Percentiles rank a stretch among this genome's conserved stretches.
Conservation (phyloP, 352 stramenopile species). For the Elongisporangium anandrum region DNA sequence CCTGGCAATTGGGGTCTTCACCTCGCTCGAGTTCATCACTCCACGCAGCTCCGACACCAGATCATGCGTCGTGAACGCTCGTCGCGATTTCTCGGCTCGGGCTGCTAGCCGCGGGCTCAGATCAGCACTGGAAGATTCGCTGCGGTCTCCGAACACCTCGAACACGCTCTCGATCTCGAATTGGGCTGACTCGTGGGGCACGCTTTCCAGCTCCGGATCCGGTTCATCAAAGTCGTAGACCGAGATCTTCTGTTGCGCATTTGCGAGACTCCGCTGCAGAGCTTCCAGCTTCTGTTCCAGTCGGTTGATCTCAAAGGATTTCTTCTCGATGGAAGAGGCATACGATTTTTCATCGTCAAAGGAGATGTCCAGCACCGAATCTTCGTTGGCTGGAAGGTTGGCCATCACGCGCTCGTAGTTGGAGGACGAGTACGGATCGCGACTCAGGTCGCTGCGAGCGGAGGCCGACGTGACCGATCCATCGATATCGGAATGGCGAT, state of each 20-base stretch:
- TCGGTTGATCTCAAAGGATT: constrained; percentile 28
- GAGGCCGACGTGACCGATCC: constrained; percentile 23
- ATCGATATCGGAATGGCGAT: constrained; percentile 10
- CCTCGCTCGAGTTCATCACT: constrained; percentile 68
- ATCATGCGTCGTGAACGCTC: constrained; percentile 36
- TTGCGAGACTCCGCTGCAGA: constrained; percentile 45
- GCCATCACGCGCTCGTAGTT: constrained; percentile 71
- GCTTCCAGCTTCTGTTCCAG: constrained; percentile 66
- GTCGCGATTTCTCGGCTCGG: constrained; percentile 1
- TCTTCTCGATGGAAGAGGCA: constrained; percentile 1
- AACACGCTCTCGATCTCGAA: constrained; percentile 51
- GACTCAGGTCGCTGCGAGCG: constrained; percentile 32
- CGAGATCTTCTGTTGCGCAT: constrained; percentile 61
- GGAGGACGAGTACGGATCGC: constrained; percentile 47
- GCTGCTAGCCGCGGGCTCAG: neutral
- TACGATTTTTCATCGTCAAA: constrained; percentile 3
- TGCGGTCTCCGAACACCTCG: constrained; percentile 33
- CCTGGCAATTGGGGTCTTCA: constrained; percentile 19
- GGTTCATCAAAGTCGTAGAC: constrained; percentile 49
- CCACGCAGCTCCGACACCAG: constrained; percentile 52
- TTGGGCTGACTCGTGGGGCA: constrained; percentile 37
- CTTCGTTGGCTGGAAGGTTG: neutral
- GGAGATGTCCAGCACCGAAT: constrained; percentile 6
- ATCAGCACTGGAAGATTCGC: constrained; percentile 4
- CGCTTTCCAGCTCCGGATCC: constrained; percentile 43